Base-by-base conservation (phyloP, 2,329 filamentous ascomycete genomes). In the Didymella pinodella region DNA sequence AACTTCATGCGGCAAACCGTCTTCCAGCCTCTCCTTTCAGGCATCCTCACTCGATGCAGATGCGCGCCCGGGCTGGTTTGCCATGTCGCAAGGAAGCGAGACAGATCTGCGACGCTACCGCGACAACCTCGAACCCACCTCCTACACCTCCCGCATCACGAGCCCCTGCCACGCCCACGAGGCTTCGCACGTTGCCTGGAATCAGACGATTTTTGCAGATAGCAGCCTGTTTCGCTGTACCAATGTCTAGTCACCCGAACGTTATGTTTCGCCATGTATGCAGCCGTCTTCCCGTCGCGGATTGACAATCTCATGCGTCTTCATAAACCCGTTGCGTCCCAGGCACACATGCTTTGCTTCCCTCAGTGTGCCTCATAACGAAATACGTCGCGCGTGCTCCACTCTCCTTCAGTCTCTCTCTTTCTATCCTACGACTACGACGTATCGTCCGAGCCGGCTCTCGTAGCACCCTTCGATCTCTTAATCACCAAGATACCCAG, bases 361-460 rank as follows among this genome's bases (percentile, higher is more conserved):
- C 61, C 63, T 54, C 63, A 66, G 69, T 67, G 64, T 68, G 70
- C 65, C 69, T 67, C 70, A 70, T 73, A 74, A 72, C 69, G 57
- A 64, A 70, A 54, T 69, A 14, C 61, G 66, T 69, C 69, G 64
- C 66, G 65, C 65, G 72, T 71, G 68, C 65, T 75, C 62, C 71
- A 69, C 68, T 73, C 68, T 73, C 72, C 41, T 73, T 72, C 64
- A 65, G 66, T 65, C 65, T 64, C 63, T 71, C 64, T 62, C 62
- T 65, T 22, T 22, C 22, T 22, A 22, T 22, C 3, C 22, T 22
- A 2, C 63, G 69, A 70, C 64, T 31, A 31, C 63, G 68, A 70
- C 63, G n/a, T 36, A 36, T 16, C 68, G 67, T 70, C 64, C 71
- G 77, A 78, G 77, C 77, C 76, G 76, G 76, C 72, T 73, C 75